Conservation (phyloP, 805 yeast genomes). For the Clavispora asparagi region DNA sequence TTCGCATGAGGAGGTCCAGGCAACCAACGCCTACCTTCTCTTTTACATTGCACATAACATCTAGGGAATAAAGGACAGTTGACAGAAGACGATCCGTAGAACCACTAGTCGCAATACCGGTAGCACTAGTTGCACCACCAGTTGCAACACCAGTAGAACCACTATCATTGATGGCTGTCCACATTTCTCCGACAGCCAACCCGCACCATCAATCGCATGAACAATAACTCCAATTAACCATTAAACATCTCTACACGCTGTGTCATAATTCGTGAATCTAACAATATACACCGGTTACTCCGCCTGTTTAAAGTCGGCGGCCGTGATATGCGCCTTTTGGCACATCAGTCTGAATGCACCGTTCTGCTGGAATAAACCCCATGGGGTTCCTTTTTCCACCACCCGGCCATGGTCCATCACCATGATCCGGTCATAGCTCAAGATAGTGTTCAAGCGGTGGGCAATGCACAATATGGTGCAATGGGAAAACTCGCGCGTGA, state of each 20-base stretch:
- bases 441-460: conserved; percentile 34
- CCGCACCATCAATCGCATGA: no score
- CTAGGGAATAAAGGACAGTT: conserved; percentile 4
- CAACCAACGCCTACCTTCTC: conserved; percentile 74
- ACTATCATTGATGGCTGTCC: no score
- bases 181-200: no score
- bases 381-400: conserved; percentile 31
- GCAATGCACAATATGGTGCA: conserved; percentile 37
- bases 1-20: conserved; percentile 57
- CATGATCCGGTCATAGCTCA: conserved; percentile 30
- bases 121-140: no score
- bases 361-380: conserved; percentile 20
- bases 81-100: neutral
- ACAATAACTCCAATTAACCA: no score
- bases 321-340: conserved; percentile 29
- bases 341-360: conserved; percentile 33
- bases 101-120: no score
- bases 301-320: conserved; percentile 20
- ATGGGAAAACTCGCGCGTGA: conserved; percentile 25
- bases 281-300: neutral
- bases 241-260: no score
- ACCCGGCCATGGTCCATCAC: conserved; percentile 31
- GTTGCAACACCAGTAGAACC: no score
- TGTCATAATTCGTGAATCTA: neutral
- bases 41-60: conserved; percentile 56